Percentiles rank a stretch among this genome's conserved stretches.
Evolutionary conservation across 208 protist species (phyloP).

Genomic region (Trypanosoma boissoni): DNA sequence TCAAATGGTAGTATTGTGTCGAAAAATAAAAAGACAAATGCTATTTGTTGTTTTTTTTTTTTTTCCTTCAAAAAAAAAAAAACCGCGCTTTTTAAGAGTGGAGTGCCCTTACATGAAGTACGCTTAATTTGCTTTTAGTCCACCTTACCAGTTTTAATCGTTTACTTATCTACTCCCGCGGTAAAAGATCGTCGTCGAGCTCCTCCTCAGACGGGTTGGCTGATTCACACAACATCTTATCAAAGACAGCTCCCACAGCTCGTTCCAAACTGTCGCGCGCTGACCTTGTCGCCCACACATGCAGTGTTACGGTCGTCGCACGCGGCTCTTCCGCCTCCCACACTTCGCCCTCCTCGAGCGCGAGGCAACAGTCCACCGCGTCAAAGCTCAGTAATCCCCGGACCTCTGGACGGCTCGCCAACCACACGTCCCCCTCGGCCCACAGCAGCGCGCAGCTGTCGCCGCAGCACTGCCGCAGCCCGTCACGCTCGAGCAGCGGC

Average conservation of each 20-base stretch:
- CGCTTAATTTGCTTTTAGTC: too few species aligned
- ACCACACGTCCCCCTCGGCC: constrained; percentile 45
- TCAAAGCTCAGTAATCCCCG: constrained; percentile 38
- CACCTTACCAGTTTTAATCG: too few species aligned
- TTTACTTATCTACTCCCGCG: neutral
- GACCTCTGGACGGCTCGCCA: constrained; percentile 33
- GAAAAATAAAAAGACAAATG: too few species aligned
- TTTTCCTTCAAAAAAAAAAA: too few species aligned
- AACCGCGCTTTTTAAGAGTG: too few species aligned
- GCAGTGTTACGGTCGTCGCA: constrained; percentile 32
- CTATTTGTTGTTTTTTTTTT: too few species aligned
- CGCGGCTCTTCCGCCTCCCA: constrained; percentile 25
- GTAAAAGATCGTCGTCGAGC: constrained; percentile 1
- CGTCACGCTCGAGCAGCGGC: constrained; percentile 30
- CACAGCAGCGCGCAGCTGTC: constrained; percentile 27
- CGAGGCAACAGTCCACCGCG: constrained; percentile 35
- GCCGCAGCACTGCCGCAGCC: constrained; percentile 32
- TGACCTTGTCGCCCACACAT: constrained; percentile 23
- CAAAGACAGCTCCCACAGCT: constrained; percentile 16
- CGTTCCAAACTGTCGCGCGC: constrained; percentile 9
- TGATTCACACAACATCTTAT: constrained; percentile 30
- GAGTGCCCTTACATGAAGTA: too few species aligned
- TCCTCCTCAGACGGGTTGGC: constrained; percentile 24
- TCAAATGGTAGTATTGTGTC: too few species aligned
- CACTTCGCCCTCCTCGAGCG: constrained; percentile 33